phyloP scores from a whole-genome alignment of 164 flowering plant species.

The Tinospora cordifolia region DNA sequence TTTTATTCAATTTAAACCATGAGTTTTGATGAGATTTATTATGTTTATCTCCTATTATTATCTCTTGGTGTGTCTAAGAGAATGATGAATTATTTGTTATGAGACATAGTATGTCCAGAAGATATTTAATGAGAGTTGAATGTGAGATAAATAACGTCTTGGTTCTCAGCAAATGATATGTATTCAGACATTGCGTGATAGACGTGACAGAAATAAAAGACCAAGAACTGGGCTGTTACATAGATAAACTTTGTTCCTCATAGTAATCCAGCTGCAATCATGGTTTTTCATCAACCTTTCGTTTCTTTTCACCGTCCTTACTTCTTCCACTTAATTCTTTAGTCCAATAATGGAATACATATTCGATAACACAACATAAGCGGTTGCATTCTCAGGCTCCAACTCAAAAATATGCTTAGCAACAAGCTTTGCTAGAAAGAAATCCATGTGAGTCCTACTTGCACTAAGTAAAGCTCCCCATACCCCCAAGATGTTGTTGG shows the following conservation, averaged over 20 bases:
- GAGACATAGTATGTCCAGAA: too few species aligned
- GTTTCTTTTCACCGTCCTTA: constrained; percentile 5
- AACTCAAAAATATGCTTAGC: constrained; percentile 13
- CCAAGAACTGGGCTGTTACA: too few species aligned
- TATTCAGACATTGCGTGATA: too few species aligned
- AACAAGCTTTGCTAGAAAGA: constrained; percentile 14
- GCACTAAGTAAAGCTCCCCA: constrained; percentile 23
- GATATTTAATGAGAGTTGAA: too few species aligned
- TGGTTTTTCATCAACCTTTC: constrained; percentile 12
- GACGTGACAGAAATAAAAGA: too few species aligned
- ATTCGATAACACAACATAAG: constrained; percentile 16
- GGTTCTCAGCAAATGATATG: too few species aligned
- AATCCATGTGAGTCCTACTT: constrained; percentile 15
- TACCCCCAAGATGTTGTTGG: constrained; percentile 9
- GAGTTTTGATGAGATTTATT: too few species aligned
- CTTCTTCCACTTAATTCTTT: constrained; percentile 1
- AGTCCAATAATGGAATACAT: constrained; percentile 9
- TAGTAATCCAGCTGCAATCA: constrained; percentile 13
- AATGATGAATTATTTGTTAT: too few species aligned
- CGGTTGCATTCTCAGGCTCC: constrained; percentile 14
- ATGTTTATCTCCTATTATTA: too few species aligned
- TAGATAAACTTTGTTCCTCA: constrained; percentile 2
- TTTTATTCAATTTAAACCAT: too few species aligned
- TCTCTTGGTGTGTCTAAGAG: too few species aligned
- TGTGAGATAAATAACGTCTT: too few species aligned